Percentiles rank a stretch among this genome's conserved stretches.
Conservation (phyloP, 208 protist genomes). For the Crithidia brevicula region DNA sequence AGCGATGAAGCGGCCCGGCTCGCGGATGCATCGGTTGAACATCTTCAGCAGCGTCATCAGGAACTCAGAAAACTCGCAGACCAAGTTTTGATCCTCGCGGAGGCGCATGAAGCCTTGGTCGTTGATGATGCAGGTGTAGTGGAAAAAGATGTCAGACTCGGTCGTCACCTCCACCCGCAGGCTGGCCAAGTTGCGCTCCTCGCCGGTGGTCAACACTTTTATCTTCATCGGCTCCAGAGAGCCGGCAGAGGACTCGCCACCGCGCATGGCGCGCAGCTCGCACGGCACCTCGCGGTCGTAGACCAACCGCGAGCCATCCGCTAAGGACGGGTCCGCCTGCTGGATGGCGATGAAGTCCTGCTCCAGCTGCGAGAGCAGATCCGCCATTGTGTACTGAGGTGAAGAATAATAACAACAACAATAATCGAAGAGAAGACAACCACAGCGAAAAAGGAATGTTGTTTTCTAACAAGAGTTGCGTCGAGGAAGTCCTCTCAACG, state of each 20-base stretch:
- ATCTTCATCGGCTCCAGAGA: conserved; percentile 91
- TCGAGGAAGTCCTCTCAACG: too few relatives aligned
- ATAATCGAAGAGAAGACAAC: neutral
- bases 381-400: conserved; percentile 43
- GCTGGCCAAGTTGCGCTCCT: conserved; percentile 72
- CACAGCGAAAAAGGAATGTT: conserved; percentile 1
- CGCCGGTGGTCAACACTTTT: conserved; percentile 91
- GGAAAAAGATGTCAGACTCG: conserved; percentile 95
- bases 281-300: conserved; percentile 94
- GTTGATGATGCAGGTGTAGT: conserved; percentile 93
- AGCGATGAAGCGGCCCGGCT: conserved; percentile 87
- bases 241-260: conserved; percentile 69
- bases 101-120: conserved; percentile 81
- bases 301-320: conserved; percentile 85
- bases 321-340: conserved; percentile 91
- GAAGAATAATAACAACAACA: too few relatives aligned
- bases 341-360: conserved; percentile 92
- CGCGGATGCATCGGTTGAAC: conserved; percentile 93
- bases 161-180: conserved; percentile 89
- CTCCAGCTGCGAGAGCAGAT: conserved; percentile 87
- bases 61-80: conserved; percentile 94
- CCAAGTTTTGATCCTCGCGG: conserved; percentile 92
- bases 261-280: conserved; percentile 85
- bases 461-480: neutral
- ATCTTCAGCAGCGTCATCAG: conserved; percentile 93